These are phyloP conservation scores for Linum lewisii DNA, from an alignment of 345 rosid genomes.

Conservation along the genomic window DNA sequence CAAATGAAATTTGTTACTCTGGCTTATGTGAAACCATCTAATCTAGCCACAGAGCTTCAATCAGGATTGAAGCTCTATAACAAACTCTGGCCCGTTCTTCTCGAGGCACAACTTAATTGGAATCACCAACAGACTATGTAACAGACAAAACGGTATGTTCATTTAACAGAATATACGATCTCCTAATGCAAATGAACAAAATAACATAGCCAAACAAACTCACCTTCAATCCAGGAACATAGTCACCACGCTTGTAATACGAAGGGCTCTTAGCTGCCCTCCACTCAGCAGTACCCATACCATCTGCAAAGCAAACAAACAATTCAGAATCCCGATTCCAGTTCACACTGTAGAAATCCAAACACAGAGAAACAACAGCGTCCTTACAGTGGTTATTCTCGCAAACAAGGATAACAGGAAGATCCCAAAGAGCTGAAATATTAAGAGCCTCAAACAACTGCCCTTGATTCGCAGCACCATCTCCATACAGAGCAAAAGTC, in stretches of 20 bases:
- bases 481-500: slow-evolving; percentile 81
- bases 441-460: slow-evolving; percentile 93
- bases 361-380: neutral
- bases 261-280: slow-evolving; percentile 89
- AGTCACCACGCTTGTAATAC: slow-evolving; percentile 95
- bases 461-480: slow-evolving; percentile 98
- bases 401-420: slow-evolving; percentile 82
- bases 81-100: no score
- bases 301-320: slow-evolving; percentile 39
- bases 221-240: slow-evolving; percentile 96
- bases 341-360: neutral
- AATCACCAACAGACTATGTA: no score
- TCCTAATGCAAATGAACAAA: neutral
- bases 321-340: slow-evolving; percentile 5
- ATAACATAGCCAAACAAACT: neutral
- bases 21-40: neutral
- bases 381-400: slow-evolving; percentile 92
- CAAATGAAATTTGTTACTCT: neutral
- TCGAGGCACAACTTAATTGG: no score
- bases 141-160: neutral
- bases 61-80: no score
- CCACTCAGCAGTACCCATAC: slow-evolving; percentile 99
- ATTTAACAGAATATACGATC: neutral
- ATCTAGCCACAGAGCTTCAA: neutral
- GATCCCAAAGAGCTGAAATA: slow-evolving; percentile 92